Evolutionary conservation across 345 rosid species (phyloP).

Genomic region (Sisymbrium altissimum): DNA sequence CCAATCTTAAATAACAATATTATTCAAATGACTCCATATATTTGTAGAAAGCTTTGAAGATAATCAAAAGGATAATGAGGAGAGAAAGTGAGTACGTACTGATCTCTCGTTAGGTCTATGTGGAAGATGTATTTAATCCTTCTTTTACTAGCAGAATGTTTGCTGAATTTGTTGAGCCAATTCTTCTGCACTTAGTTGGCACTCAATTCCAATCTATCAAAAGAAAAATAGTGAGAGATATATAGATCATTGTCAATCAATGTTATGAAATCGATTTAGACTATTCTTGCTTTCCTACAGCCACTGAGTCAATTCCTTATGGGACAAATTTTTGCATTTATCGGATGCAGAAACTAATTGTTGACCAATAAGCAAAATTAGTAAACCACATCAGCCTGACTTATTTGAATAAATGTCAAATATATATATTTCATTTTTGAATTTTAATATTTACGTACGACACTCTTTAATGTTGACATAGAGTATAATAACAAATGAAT

Average conservation of each 20-base stretch:
- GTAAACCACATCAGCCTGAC: not conserved
- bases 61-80: slow-evolving; percentile 8
- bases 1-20: not conserved
- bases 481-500: not conserved
- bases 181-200: slow-evolving; percentile 94
- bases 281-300: not conserved
- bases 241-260: not conserved
- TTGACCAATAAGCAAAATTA: not conserved
- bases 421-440: not conserved
- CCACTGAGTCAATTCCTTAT: not conserved
- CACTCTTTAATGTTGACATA: not conserved
- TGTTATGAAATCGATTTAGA: not conserved
- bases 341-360: not conserved
- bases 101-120: slow-evolving; percentile 25
- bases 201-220: slow-evolving; percentile 89
- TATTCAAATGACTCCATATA: slow-evolving; percentile 7
- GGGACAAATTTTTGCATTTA: not conserved
- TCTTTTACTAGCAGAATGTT: slow-evolving; percentile 56
- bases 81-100: slow-evolving; percentile 34
- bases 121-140: slow-evolving; percentile 21
- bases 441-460: not conserved
- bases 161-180: slow-evolving; percentile 84
- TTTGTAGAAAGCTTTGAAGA: not conserved
- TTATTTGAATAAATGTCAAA: not conserved
- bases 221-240: not conserved